Conservation (phyloP, 805 yeast species). For the Spathaspora girioi region DNA sequence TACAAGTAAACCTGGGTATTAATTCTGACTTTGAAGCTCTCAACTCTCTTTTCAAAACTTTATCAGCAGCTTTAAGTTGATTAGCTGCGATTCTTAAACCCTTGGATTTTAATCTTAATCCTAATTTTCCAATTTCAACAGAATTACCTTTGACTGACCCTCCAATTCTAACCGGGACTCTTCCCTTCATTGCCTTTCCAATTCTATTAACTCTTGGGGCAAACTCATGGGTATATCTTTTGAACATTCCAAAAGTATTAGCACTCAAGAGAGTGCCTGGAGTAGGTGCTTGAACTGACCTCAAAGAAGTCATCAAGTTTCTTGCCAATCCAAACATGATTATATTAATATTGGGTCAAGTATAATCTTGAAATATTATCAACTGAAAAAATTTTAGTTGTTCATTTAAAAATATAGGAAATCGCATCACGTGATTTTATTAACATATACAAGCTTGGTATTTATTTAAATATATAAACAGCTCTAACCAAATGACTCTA, state of each 20-base stretch:
- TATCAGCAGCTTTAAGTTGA: conserved; percentile 89
- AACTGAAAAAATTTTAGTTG: not conserved
- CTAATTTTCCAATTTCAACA: conserved; percentile 76
- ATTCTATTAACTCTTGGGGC: conserved; percentile 72
- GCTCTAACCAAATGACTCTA: too few species aligned
- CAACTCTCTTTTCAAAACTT: conserved; percentile 75
- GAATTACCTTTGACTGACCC: conserved; percentile 89
- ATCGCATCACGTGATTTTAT: not conserved
- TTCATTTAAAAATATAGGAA: not conserved
- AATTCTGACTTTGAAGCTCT: conserved; percentile 74
- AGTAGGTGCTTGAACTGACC: not conserved
- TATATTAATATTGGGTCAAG: too few species aligned
- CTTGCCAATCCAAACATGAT: conserved; percentile 7
- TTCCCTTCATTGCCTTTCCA: conserved; percentile 85
- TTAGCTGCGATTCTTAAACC: conserved; percentile 84
- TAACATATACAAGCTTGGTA: not conserved
- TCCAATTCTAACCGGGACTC: conserved; percentile 92
- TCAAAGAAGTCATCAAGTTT: not conserved
- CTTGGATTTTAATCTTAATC: conserved; percentile 82
- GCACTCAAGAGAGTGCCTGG: conserved; percentile 1
- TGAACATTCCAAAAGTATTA: conserved; percentile 3
- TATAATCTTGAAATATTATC: too few species aligned
- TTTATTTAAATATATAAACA: too few species aligned
- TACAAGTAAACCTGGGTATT: conserved; percentile 77
- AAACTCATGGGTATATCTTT: conserved; percentile 59